A percentile compares a stretch with the other conserved stretches of the same genome.
phyloP scores from a whole-genome alignment of 257 asterid species.

The Capsicum rhomboideum region DNA sequence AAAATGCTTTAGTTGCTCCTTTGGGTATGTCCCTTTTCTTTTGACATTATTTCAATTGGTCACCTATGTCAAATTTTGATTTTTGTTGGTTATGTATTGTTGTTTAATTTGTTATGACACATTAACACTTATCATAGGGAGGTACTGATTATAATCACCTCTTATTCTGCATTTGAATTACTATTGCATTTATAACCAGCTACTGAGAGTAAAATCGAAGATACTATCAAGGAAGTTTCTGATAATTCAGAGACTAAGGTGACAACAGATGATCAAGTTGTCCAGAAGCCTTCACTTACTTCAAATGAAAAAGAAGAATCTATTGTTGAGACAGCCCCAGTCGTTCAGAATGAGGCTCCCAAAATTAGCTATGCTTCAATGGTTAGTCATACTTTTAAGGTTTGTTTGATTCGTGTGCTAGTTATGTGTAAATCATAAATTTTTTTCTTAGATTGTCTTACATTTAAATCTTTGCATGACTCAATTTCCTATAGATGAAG shows the following conservation, averaged over 20 bases:
- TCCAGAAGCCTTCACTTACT: neutral
- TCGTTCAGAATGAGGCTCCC: neutral
- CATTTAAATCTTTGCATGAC: neutral
- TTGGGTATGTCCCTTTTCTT: too few species aligned
- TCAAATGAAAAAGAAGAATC: neutral
- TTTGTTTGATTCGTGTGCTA: neutral
- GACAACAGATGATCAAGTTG: neutral
- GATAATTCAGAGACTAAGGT: neutral
- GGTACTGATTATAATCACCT: too few species aligned
- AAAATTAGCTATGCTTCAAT: neutral
- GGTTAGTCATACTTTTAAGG: conserved; percentile 4
- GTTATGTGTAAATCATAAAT: neutral
- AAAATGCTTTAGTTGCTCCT: too few species aligned
- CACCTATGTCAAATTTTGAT: too few species aligned
- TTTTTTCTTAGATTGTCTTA: neutral
- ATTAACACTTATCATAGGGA: too few species aligned
- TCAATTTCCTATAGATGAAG: conserved; percentile 32
- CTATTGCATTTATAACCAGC: neutral
- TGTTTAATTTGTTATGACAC: too few species aligned
- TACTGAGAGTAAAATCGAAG: neutral
- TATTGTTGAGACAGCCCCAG: neutral
- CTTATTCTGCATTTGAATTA: too few species aligned
- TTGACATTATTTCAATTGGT: too few species aligned
- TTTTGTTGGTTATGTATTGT: too few species aligned
- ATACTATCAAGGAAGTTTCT: neutral